Evolutionary conservation across 177 flowering plant genomes (phyloP).

Genomic region (Vitis hybrid): DNA sequence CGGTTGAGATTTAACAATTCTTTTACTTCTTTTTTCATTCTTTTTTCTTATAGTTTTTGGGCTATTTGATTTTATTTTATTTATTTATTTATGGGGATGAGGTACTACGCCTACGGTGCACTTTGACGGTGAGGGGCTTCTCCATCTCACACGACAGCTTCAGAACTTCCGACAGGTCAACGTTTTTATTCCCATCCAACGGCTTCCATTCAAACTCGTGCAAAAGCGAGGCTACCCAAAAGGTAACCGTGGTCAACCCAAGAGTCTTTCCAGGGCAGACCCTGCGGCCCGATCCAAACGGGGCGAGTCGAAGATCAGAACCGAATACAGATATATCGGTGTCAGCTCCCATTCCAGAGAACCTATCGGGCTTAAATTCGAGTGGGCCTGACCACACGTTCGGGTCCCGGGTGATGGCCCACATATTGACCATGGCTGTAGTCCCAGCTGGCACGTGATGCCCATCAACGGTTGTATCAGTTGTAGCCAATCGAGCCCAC

Average conservation of each 20-base stretch:
- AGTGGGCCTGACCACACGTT: conserved; percentile 59
- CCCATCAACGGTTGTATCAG: conserved; percentile 58
- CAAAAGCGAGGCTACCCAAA: conserved; percentile 60
- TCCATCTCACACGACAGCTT: conserved; percentile 79
- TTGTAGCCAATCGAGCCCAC: conserved; percentile 68
- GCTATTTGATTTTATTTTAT: too few species aligned
- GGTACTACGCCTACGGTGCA: conserved; percentile 31
- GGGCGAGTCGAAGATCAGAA: conserved; percentile 69
- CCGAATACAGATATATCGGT: conserved; percentile 56
- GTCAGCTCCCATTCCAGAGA: conserved; percentile 29
- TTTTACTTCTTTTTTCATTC: background rate
- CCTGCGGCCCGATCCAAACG: conserved; percentile 79
- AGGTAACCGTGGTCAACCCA: conserved; percentile 51
- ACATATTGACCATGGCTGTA: conserved; percentile 89
- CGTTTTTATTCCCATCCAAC: conserved; percentile 17
- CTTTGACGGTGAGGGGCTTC: conserved; percentile 39
- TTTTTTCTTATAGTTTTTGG: background rate
- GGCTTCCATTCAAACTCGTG: conserved; percentile 52
- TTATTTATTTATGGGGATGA: too few species aligned
- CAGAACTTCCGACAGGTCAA: conserved; percentile 62
- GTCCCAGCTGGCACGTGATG: conserved; percentile 63
- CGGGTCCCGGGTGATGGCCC: conserved; percentile 75
- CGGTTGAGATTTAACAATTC: too few species aligned
- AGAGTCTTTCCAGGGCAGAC: conserved; percentile 63
- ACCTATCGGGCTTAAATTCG: conserved; percentile 60